phyloP scores from a whole-genome alignment of 2,329 filamentous ascomycete species.

The Metarhizium humberi region DNA sequence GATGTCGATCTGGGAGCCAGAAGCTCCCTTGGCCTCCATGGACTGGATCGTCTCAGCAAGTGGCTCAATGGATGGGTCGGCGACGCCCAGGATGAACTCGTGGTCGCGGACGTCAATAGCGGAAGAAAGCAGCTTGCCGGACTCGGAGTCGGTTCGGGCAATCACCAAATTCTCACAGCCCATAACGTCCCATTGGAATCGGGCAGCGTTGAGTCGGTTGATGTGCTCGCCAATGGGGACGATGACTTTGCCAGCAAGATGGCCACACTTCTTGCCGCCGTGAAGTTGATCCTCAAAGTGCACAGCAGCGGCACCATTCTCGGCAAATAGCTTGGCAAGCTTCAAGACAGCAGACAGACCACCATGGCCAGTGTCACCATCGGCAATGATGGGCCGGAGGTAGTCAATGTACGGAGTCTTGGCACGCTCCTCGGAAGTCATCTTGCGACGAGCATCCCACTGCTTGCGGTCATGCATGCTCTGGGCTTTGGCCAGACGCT shows the following conservation, averaged over 20 bases:
- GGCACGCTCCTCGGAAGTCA: constrained; percentile 64
- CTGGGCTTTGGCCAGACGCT: constrained; percentile 92
- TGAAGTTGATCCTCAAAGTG: constrained; percentile 98
- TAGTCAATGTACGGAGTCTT: constrained; percentile 83
- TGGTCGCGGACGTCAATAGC: constrained; percentile 92
- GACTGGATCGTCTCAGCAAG: constrained; percentile 80
- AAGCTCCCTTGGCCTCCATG: constrained; percentile 76
- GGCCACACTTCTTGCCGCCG: constrained; percentile 96
- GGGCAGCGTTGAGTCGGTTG: constrained; percentile 81
- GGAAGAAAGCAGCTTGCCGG: constrained; percentile 79
- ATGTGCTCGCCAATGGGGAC: constrained; percentile 94
- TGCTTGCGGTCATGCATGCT: constrained; percentile 95
- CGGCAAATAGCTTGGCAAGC: constrained; percentile 92
- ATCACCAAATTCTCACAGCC: constrained; percentile 91
- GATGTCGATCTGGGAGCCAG: constrained; percentile 70
- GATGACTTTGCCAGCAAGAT: constrained; percentile 90
- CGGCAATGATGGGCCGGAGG: constrained; percentile 86
- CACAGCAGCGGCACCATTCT: constrained; percentile 91
- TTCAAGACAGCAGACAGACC: constrained; percentile 90
- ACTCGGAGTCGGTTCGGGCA: constrained; percentile 91
- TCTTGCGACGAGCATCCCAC: constrained; percentile 74
- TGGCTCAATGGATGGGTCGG: constrained; percentile 63
- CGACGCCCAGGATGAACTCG: constrained; percentile 87
- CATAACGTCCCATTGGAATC: constrained; percentile 99
- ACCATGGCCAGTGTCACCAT: constrained; percentile 93